Conservation (phyloP, 208 protist genomes). For the Trypanosoma theileri region DNA sequence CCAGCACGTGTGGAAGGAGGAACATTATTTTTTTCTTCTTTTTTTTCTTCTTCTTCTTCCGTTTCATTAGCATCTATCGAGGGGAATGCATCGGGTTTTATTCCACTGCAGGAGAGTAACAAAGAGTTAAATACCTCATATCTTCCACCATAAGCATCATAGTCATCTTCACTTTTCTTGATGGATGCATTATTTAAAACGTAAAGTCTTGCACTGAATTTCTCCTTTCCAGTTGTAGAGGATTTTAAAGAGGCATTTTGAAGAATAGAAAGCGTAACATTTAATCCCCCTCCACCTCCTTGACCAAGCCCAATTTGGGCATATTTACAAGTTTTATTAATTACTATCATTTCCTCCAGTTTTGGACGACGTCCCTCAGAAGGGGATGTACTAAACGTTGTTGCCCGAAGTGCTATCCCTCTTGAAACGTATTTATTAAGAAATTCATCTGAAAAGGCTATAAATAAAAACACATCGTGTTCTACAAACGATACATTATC, state of each 20-base stretch:
- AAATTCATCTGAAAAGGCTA: conserved; percentile 5
- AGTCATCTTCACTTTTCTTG: background rate
- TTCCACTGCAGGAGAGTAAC: too few species aligned
- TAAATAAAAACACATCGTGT: background rate
- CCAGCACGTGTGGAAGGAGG: too few species aligned
- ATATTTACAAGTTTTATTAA: conserved; percentile 11
- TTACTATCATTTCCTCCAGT: conserved; percentile 3
- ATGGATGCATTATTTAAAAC: background rate
- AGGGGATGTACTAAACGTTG: background rate
- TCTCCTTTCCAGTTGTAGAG: background rate
- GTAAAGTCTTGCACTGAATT: conserved; percentile 7
- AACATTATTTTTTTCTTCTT: too few species aligned
- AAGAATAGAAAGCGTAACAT: conserved; percentile 17
- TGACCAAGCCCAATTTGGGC: background rate
- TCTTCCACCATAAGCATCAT: background rate
- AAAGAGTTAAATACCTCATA: too few species aligned
- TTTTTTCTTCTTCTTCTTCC: too few species aligned
- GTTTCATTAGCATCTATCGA: too few species aligned
- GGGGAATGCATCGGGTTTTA: too few species aligned
- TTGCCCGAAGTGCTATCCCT: background rate
- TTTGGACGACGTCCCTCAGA: background rate
- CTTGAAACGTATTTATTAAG: background rate
- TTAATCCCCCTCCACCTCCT: background rate
- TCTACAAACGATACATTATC: background rate
- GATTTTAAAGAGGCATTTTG: conserved; percentile 19